Conservation (phyloP, 2,329 filamentous ascomycete genomes). For the Immersiporthe knoxdaviesiana region DNA sequence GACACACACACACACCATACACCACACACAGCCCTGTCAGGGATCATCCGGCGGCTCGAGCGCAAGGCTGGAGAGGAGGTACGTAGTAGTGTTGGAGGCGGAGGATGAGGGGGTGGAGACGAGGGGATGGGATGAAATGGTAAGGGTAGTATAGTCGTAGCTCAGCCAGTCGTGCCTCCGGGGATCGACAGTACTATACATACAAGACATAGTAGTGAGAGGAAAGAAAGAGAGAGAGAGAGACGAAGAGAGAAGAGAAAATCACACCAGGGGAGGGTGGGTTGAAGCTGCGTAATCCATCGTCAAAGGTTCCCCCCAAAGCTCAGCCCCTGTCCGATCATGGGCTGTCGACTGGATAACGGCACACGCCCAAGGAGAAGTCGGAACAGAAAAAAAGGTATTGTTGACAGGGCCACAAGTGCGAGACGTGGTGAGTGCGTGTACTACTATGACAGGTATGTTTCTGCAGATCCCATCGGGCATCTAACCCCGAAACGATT, state of each 20-base stretch:
- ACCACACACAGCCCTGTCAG: slow-evolving; percentile 14
- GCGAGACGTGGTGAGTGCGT: slow-evolving; percentile 3
- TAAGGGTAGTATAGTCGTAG: not conserved
- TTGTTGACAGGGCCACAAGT: not conserved
- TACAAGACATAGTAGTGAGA: not conserved
- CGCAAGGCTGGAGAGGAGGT: not conserved
- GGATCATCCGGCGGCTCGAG: slow-evolving; percentile 9
- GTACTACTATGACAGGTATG: too few relatives aligned
- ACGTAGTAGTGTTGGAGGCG: not conserved
- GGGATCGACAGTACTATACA: too few relatives aligned
- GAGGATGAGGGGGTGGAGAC: slow-evolving; percentile 1
- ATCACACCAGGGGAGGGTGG: not conserved
- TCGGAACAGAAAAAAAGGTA: too few relatives aligned
- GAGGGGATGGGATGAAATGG: not conserved
- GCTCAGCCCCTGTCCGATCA: not conserved
- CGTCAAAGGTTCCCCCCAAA: not conserved
- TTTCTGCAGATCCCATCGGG: slow-evolving; percentile 12
- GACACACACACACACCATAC: slow-evolving; percentile 10
- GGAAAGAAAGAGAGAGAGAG: not conserved
- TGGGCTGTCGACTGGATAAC: not conserved
- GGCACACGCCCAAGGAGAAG: too few relatives aligned
- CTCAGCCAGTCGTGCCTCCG: not conserved
- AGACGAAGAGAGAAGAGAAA: not conserved
- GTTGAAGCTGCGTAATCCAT: not conserved
- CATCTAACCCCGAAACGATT: slow-evolving; percentile 1